These are phyloP conservation scores for Tulasnella sp. DNA, from an alignment of 768 basidiomycete species.

Conservation along the genomic window DNA sequence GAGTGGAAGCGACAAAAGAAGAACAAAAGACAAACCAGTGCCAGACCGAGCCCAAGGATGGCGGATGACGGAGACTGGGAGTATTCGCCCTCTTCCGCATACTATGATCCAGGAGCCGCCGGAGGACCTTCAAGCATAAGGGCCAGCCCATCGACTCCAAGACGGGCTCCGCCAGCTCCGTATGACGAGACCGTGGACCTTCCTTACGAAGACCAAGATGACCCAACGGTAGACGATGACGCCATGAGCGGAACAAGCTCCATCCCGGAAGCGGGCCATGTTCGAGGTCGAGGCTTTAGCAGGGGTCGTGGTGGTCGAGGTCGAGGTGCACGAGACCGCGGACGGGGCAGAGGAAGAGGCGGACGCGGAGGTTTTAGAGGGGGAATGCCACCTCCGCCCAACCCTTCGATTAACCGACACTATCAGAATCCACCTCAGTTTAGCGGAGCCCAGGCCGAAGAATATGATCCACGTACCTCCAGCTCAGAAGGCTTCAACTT, in stretches of 20 bases:
- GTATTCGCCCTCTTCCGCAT: not conserved
- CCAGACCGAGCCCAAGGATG: conserved; percentile 26
- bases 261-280: not conserved
- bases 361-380: not conserved
- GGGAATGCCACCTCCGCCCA: no score
- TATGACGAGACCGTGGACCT: conserved; percentile 54
- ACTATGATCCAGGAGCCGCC: conserved; percentile 5
- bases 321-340: conserved; percentile 28
- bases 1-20: conserved; percentile 61
- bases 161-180: conserved; percentile 63
- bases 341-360: conserved; percentile 8
- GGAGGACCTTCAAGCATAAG: not conserved
- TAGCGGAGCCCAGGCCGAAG: no score
- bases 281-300: not conserved
- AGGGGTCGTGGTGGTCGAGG: conserved; percentile 29
- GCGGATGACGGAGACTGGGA: not conserved
- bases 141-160: conserved; percentile 38
- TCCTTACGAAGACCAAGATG: not conserved
- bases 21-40: conserved; percentile 40
- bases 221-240: not conserved
- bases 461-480: no score
- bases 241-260: not conserved
- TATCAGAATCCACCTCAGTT: not conserved
- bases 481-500: no score
- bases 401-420: not conserved